These are phyloP conservation scores for Rhynchospora pubera DNA, from an alignment of 176 grass and related monocot species.

Conservation along the genomic window DNA sequence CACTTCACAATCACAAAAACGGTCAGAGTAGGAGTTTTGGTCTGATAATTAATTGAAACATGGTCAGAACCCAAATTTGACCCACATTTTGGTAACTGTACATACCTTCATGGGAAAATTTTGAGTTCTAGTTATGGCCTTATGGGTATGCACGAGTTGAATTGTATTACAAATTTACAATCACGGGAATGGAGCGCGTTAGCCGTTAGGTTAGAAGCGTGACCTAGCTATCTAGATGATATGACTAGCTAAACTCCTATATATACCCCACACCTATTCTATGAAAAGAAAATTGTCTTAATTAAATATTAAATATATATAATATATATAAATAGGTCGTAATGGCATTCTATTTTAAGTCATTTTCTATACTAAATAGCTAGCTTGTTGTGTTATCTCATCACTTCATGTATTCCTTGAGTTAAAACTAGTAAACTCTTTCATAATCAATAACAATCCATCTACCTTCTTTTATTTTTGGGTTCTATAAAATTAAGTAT, in stretches of 20 bases:
- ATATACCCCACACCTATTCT: not conserved
- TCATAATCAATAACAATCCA: not conserved
- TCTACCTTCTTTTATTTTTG: no score
- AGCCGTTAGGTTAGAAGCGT: not conserved
- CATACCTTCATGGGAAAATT: not conserved
- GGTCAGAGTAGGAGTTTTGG: not conserved
- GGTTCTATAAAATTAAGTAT: no score
- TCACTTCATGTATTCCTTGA: not conserved
- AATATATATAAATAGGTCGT: not conserved
- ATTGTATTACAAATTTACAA: not conserved
- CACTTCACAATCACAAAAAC: not conserved
- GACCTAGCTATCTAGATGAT: constrained; percentile 2
- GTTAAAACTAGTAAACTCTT: not conserved
- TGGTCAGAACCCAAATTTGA: not conserved
- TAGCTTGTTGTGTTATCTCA: not conserved
- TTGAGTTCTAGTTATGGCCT: not conserved
- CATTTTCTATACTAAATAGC: not conserved
- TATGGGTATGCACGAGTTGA: constrained; percentile 1
- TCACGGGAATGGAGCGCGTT: not conserved
- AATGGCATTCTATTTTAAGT: not conserved
- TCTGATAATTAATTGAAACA: not conserved
- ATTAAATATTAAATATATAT: not conserved
- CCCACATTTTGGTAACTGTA: not conserved
- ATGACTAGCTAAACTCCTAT: not conserved
- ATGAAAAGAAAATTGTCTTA: not conserved